These are phyloP conservation scores for Neurospora sp. DNA, from an alignment of 495 filamentous ascomycete species.

Conservation along the genomic window DNA sequence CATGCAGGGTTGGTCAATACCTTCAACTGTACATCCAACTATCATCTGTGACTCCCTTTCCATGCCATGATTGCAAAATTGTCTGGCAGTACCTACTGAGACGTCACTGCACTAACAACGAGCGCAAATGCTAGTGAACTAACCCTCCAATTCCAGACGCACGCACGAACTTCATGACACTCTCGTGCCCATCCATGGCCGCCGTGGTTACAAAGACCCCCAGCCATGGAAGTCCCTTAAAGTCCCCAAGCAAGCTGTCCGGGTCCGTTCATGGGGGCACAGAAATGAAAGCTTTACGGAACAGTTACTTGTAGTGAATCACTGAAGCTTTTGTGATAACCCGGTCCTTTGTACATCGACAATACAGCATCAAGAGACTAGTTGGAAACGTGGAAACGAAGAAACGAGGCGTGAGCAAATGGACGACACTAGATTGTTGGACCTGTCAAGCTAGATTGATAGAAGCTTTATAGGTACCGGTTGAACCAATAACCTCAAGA, in stretches of 20 bases:
- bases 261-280: accelerated
- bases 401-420: too few species aligned
- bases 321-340: background rate
- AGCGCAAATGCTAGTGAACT: background rate
- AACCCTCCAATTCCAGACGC: background rate
- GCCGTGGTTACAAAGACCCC: background rate
- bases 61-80: background rate
- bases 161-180: background rate
- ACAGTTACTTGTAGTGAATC: too few species aligned
- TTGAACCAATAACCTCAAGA: too few species aligned
- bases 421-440: background rate
- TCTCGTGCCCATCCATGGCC: background rate
- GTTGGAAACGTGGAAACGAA: background rate
- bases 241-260: background rate
- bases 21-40: background rate
- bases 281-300: background rate
- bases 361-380: background rate
- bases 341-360: background rate
- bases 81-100: background rate
- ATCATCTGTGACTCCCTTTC: too few species aligned
- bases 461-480: background rate
- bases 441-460: background rate
- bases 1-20: background rate
- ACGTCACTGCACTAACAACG: background rate
- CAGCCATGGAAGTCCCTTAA: background rate